Evolutionary conservation across 805 yeast species (phyloP).

Genomic region (Lachancea sp.): DNA sequence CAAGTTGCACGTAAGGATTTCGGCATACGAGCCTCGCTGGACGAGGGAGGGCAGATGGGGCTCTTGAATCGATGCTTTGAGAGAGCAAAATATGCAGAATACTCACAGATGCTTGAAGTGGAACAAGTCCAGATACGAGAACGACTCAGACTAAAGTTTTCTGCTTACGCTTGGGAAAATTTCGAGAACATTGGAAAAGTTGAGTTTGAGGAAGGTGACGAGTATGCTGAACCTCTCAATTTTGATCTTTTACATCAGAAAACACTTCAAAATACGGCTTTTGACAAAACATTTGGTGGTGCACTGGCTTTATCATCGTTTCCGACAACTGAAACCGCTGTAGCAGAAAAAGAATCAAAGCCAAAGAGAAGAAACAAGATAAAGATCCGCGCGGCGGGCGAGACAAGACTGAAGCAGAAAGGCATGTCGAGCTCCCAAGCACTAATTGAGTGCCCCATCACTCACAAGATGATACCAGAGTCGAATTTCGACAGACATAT

Average conservation of each 20-base stretch:
- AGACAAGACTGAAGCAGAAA: constrained; percentile 42
- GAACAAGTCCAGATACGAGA: constrained; percentile 34
- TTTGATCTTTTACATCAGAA: constrained; percentile 27
- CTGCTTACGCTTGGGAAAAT: constrained; percentile 83
- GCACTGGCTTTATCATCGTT: background rate
- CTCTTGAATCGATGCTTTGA: constrained; percentile 43
- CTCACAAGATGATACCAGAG: constrained; percentile 65
- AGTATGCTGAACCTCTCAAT: constrained; percentile 46
- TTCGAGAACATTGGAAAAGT: constrained; percentile 67
- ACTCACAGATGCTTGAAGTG: constrained; percentile 33
- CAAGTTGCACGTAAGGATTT: constrained; percentile 24
- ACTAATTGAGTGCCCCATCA: constrained; percentile 68
- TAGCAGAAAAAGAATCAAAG: constrained; percentile 9
- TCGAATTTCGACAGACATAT: constrained; percentile 66
- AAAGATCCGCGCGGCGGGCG: constrained; percentile 67
- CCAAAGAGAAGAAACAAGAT: constrained; percentile 38
- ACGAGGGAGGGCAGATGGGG: constrained; percentile 27
- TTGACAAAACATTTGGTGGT: background rate
- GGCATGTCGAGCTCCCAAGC: background rate
- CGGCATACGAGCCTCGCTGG: constrained; percentile 23
- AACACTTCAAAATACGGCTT: constrained; percentile 1
- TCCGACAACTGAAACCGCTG: background rate
- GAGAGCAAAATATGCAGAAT: constrained; percentile 50
- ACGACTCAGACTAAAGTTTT: constrained; percentile 46
- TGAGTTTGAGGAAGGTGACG: constrained; percentile 56